Percentiles rank a stretch among this genome's conserved stretches.
These are phyloP conservation scores for Erigeron canadensis DNA, from an alignment of 129 eudicot species.

Conservation along the genomic window DNA sequence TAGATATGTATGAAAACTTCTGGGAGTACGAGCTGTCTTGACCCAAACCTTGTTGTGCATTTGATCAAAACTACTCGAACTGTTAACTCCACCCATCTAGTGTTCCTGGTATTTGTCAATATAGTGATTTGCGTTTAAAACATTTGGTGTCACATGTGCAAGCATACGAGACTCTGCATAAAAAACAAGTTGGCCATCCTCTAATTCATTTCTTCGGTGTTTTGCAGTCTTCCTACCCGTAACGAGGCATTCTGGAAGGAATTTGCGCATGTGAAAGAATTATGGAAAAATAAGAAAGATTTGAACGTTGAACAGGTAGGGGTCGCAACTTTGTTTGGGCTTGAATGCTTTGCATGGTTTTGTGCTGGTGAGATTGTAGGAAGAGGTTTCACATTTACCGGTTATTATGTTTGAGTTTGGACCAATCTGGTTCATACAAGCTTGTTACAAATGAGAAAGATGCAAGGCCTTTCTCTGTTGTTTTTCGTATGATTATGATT, in stretches of 20 bases:
- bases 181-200: background rate
- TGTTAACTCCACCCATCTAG: background rate
- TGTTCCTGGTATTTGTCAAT: background rate
- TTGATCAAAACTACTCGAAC: background rate
- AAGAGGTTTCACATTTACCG: slow-evolving; percentile 79
- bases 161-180: background rate
- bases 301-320: slow-evolving; percentile 75
- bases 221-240: slow-evolving; percentile 66
- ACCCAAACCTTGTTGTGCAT: background rate
- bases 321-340: slow-evolving; percentile 66
- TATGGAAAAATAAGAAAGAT: slow-evolving; percentile 67
- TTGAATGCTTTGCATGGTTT: slow-evolving; percentile 82
- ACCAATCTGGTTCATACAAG: slow-evolving; percentile 26
- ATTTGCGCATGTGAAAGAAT: slow-evolving; percentile 46
- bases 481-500: slow-evolving; percentile 6
- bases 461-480: slow-evolving; percentile 7
- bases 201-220: background rate
- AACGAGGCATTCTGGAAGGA: slow-evolving; percentile 75
- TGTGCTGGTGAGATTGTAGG: slow-evolving; percentile 87
- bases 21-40: background rate
- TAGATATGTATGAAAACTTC: too few species aligned
- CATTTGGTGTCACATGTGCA: background rate
- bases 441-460: slow-evolving; percentile 15
- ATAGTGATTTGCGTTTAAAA: background rate
- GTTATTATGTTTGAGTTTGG: slow-evolving; percentile 52